These are phyloP conservation scores for Irpex rosettiformis DNA, from an alignment of 1,284 basidiomycete genomes.

Conservation along the genomic window DNA sequence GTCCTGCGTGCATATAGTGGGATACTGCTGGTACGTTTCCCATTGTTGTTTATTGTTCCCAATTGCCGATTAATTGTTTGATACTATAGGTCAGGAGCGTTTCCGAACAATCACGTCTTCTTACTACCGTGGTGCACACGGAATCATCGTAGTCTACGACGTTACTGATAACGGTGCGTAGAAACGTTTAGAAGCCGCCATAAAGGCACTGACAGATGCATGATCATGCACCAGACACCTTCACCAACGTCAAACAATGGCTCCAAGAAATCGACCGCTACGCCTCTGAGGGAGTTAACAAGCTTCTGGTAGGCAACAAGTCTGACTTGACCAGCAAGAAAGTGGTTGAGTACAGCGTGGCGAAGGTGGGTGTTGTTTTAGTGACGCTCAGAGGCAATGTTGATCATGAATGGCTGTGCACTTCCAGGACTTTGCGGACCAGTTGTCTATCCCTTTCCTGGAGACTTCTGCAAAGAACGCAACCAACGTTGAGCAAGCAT, in stretches of 20 bases:
- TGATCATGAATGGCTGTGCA: constrained; percentile 8
- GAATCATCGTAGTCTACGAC: constrained; percentile 99
- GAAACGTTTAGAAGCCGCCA: too few species aligned
- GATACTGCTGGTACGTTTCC: constrained; percentile 78
- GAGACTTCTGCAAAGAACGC: constrained; percentile 99
- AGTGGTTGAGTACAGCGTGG: constrained; percentile 96
- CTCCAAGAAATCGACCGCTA: constrained; percentile 99
- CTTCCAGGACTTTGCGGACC: constrained; percentile 89
- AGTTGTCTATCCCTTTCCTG: constrained; percentile 93
- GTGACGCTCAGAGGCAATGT: neutral
- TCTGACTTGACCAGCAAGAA: constrained; percentile 98
- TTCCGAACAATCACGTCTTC: constrained; percentile 99
- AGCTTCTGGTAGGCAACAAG: constrained; percentile 98
- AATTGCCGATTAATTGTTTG: neutral
- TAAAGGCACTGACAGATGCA: too few species aligned
- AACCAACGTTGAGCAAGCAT: constrained; percentile 98
- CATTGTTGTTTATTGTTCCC: neutral
- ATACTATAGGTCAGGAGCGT: constrained; percentile 77
- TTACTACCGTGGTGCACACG: constrained; percentile 95
- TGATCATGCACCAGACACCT: too few species aligned
- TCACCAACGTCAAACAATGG: constrained; percentile 99
- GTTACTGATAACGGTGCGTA: constrained; percentile 93
- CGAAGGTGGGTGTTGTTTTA: constrained; percentile 64
- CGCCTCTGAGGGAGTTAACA: constrained; percentile 98
- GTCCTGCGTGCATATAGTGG: constrained; percentile 57